Base-by-base conservation (phyloP, 306 rosid species). In the Dryas octopetala region DNA sequence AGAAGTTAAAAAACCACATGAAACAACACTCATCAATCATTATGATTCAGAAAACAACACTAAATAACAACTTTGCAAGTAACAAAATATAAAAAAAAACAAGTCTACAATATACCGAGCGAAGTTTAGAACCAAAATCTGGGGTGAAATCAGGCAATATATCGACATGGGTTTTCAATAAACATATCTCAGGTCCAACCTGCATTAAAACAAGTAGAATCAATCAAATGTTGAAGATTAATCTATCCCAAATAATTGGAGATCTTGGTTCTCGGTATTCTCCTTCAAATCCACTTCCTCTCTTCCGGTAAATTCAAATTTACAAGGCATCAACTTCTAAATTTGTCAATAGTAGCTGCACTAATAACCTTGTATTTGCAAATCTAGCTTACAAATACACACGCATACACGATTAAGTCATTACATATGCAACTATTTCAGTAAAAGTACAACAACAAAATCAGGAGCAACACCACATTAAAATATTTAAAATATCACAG, bases 151-250 rank as follows among this genome's bases (percentile, higher is more conserved):
- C 97, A 9, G 98, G 95, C 63, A 88, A 83, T 87, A 91, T 94
- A 79, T 94, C 98, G 81, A 94, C 97, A 74, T 94, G 97, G 57
- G 97, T 91, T 82, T 94, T 94, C 86, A 94, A 79, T 79, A 94
- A 63, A 83, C 98, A 94, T 80, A 94, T 94, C 91, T 94, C 95
- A 6, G 95, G 96, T 47, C 98, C 97, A 79, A 90, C 96, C 96
- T 91, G 86, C 70, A 62, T 64, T 52, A 19, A 47, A 32, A 74
- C 6, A 38, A 58, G 62, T 10, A 46, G 44, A 65, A 57, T 52
- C 54, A 79, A 57, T 66, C 63, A 66, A 66, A 9, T 4, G 49
- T 9, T 0, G 28, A 6, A 52, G 12, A 16, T 52, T 52, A 46
- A 46, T 46, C 57, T 11, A 40, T 32, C 38, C 2, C 38, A 32